These are phyloP conservation scores for Neurospora cerealis DNA, from an alignment of 495 filamentous ascomycete species.

Conservation along the genomic window DNA sequence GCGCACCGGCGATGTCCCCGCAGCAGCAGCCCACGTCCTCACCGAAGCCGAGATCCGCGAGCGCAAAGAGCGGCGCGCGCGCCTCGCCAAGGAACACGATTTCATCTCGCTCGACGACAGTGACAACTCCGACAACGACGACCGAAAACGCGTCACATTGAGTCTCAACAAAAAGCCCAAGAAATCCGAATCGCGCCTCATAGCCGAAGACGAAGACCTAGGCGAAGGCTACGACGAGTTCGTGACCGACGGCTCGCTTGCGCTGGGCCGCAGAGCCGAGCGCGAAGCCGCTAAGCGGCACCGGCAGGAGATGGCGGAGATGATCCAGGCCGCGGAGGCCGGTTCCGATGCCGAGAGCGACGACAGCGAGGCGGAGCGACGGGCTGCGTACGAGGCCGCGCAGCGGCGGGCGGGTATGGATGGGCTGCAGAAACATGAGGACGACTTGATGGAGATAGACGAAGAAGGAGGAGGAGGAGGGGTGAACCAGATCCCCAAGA, in stretches of 20 bases:
- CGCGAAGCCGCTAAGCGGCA: constrained; percentile 57
- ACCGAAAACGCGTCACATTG: constrained; percentile 28
- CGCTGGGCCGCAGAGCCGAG: constrained; percentile 72
- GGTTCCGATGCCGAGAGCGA: constrained; percentile 47
- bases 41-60: constrained; percentile 83
- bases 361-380: constrained; percentile 70
- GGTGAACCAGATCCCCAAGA: constrained; percentile 32
- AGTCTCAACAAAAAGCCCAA: constrained; percentile 41
- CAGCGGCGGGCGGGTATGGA: constrained; percentile 79
- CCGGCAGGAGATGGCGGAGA: constrained; percentile 66
- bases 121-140: constrained; percentile 37
- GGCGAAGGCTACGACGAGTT: constrained; percentile 91
- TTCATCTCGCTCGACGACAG: constrained; percentile 68
- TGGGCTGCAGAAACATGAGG: constrained; percentile 38
- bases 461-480: constrained; percentile 5
- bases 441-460: constrained; percentile 15
- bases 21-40: constrained; percentile 38
- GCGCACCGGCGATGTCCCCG: neutral
- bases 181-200: constrained; percentile 56
- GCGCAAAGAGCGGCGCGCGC: constrained; percentile 79
- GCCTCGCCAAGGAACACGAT: constrained; percentile 65
- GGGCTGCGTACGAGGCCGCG: constrained; percentile 77
- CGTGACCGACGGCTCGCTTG: constrained; percentile 71
- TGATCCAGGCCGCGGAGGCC: constrained; percentile 74
- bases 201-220: constrained; percentile 86